Percentiles rank a stretch among this genome's conserved stretches.
Conservation (phyloP, 2,329 filamentous ascomycete genomes). For the Reticulascus tulasneorum region DNA sequence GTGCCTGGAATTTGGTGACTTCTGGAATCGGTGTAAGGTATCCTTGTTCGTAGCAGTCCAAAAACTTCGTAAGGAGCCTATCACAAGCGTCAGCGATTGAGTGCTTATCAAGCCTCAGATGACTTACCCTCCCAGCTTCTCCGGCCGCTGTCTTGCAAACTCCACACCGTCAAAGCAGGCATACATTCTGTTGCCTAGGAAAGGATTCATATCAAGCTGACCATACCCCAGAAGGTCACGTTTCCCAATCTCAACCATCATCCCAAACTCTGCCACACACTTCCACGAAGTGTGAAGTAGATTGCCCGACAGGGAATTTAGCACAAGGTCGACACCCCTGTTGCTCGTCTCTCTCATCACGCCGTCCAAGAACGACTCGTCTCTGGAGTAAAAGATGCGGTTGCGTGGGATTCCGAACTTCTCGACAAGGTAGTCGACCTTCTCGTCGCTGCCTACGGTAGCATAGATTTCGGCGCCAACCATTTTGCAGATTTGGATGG, state of each 20-base stretch:
- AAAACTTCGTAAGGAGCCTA: too few species aligned
- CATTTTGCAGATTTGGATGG: constrained; percentile 2
- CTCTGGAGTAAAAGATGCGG: constrained; percentile 23
- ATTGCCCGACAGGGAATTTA: constrained; percentile 26
- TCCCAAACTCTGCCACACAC: constrained; percentile 29
- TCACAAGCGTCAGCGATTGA: too few species aligned
- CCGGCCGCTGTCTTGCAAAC: neutral
- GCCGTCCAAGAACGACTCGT: constrained; percentile 19
- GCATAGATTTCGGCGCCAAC: constrained; percentile 3
- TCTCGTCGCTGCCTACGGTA: constrained; percentile 24
- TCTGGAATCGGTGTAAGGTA: constrained; percentile 4
- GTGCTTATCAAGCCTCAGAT: too few species aligned
- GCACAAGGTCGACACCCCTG: constrained; percentile 25
- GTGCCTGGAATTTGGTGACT: constrained; percentile 18
- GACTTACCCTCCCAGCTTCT: neutral
- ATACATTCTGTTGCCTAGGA: constrained; percentile 30
- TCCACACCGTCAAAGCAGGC: constrained; percentile 1
- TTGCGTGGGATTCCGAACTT: constrained; percentile 8
- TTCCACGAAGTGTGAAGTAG: constrained; percentile 26
- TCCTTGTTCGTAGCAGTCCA: constrained; percentile 14
- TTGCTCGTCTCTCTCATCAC: constrained; percentile 19
- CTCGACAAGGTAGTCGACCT: constrained; percentile 20
- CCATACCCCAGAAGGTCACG: constrained; percentile 29
- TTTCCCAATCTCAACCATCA: constrained; percentile 31
- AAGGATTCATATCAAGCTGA: constrained; percentile 40